Conservation (phyloP, 257 asterid genomes). For the Scutellaria galericulata region DNA sequence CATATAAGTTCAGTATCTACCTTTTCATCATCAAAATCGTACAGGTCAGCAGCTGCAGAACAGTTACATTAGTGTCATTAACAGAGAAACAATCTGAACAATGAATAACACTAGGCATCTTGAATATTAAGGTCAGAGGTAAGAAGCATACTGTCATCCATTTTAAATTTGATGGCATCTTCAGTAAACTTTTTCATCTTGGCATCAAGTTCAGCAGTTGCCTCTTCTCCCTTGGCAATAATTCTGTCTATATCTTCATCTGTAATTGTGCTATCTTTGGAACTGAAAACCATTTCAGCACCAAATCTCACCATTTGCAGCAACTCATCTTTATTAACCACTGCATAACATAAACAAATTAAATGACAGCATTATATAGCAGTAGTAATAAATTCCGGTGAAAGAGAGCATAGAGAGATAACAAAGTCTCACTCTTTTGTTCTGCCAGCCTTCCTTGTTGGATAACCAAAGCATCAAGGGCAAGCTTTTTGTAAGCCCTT, state of each 20-base stretch:
- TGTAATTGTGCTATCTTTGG: constrained; percentile 98
- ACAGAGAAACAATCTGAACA: constrained; percentile 31
- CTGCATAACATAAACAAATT: constrained; percentile 47
- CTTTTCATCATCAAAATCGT: constrained; percentile 92
- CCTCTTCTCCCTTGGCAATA: constrained; percentile 99
- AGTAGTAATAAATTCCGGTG: constrained; percentile 9
- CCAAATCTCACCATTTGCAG: constrained; percentile 99
- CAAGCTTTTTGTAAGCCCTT: constrained; percentile 99
- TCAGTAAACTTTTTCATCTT: constrained; percentile 98
- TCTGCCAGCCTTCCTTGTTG: constrained; percentile 99
- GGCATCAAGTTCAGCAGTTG: constrained; percentile 97
- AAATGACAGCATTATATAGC: constrained; percentile 40
- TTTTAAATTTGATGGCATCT: constrained; percentile 96
- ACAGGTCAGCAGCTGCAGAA: constrained; percentile 91
- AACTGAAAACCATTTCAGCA: constrained; percentile 99
- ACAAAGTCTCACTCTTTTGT: constrained; percentile 72
- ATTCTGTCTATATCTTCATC: constrained; percentile 99
- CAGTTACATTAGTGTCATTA: constrained; percentile 37
- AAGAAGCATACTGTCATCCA: constrained; percentile 87
- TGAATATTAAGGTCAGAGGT: constrained; percentile 1
- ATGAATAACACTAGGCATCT: neutral
- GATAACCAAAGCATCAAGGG: constrained; percentile 98
- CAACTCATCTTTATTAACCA: constrained; percentile 96
- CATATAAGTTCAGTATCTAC: constrained; percentile 42
- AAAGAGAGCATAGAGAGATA: constrained; percentile 10